Percentiles rank a stretch among this genome's conserved stretches.
Conservation (phyloP, 495 filamentous ascomycete species). For the Penicillium atrosanguineum region DNA sequence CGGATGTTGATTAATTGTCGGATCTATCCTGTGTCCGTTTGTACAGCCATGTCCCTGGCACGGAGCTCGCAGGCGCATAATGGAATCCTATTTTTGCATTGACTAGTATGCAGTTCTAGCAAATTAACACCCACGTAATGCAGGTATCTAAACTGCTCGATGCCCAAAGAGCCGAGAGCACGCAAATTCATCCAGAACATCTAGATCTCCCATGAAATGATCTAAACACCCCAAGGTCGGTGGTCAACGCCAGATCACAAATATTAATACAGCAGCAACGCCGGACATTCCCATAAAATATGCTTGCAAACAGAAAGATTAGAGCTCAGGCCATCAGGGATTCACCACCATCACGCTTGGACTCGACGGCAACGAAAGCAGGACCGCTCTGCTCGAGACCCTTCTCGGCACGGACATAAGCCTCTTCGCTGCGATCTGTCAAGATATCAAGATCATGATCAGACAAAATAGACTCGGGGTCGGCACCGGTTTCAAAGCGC, state of each 20-base stretch:
- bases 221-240: neutral
- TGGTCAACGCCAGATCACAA: neutral
- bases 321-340: conserved; percentile 31
- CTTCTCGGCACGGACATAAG: conserved; percentile 76
- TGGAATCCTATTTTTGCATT: conserved; percentile 18
- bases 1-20: conserved; percentile 6
- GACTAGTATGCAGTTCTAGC: neutral
- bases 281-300: neutral
- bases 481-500: conserved; percentile 54
- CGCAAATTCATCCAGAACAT: neutral
- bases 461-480: conserved; percentile 61
- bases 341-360: conserved; percentile 32
- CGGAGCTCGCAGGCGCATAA: conserved; percentile 39
- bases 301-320: conserved; percentile 1
- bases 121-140: neutral
- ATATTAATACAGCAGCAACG: neutral
- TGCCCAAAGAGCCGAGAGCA: neutral
- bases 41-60: conserved; percentile 38
- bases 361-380: conserved; percentile 44
- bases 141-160: neutral
- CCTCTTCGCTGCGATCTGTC: conserved; percentile 82
- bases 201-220: neutral
- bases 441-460: conserved; percentile 75
- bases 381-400: conserved; percentile 51
- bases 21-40: conserved; percentile 14